phyloP scores from a whole-genome alignment of 1,284 basidiomycete genomes.

The Fomitiporia mediterranea region DNA sequence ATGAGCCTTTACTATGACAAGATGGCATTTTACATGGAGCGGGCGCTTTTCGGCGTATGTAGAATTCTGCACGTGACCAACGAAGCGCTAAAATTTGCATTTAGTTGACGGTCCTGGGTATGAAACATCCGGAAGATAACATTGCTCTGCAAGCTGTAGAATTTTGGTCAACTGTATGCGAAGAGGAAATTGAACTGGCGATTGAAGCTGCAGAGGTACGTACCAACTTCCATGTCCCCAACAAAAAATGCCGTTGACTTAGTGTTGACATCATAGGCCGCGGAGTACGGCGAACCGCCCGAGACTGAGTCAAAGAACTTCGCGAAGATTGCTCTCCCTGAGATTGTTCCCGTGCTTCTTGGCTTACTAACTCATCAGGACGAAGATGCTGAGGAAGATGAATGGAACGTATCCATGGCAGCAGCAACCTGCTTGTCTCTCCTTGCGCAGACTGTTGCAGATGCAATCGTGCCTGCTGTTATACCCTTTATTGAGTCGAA shows the following conservation, averaged over 20 bases:
- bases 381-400: slow-evolving; percentile 97
- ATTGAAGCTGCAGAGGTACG: slow-evolving; percentile 87
- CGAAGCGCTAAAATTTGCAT: slow-evolving; percentile 10
- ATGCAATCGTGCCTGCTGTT: slow-evolving; percentile 86
- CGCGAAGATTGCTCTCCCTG: slow-evolving; percentile 89
- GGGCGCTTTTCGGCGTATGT: slow-evolving; percentile 92
- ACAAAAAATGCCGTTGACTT: slow-evolving; percentile 14
- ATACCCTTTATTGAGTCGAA: slow-evolving; percentile 98
- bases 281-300: slow-evolving; percentile 88
- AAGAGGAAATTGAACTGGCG: slow-evolving; percentile 94
- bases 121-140: slow-evolving; percentile 89
- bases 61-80: background rate
- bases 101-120: slow-evolving; percentile 96
- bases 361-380: slow-evolving; percentile 89
- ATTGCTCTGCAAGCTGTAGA: slow-evolving; percentile 97
- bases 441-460: slow-evolving; percentile 87
- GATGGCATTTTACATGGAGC: slow-evolving; percentile 99
- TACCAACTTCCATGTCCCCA: too few relatives aligned
- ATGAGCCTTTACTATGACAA: slow-evolving; percentile 99
- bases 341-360: slow-evolving; percentile 92
- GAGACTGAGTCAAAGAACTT: slow-evolving; percentile 88
- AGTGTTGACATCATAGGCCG: slow-evolving; percentile 50
- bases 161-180: slow-evolving; percentile 99
- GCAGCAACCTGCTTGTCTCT: slow-evolving; percentile 91
- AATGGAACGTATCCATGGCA: slow-evolving; percentile 99